phyloP scores from a whole-genome alignment of 176 grass and related monocot genomes.

The Musa schizocarpa region DNA sequence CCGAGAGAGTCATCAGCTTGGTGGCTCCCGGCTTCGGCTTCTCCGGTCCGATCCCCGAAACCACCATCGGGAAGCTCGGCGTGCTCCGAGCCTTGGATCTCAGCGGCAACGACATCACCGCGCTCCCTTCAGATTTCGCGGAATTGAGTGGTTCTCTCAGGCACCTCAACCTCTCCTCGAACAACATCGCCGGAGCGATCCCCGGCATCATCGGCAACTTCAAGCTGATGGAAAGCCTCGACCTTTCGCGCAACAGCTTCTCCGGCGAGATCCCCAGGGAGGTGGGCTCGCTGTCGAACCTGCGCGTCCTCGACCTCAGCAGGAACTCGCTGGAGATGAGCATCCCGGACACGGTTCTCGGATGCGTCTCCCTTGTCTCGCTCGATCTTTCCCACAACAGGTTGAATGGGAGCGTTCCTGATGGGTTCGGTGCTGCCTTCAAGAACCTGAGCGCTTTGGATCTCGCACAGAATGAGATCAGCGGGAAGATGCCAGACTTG shows the following conservation, averaged over 20 bases:
- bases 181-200: constrained; percentile 46
- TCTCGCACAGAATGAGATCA: constrained; percentile 25
- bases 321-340: constrained; percentile 52
- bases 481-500: constrained; percentile 45
- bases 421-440: constrained; percentile 15
- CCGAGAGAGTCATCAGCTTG: constrained; percentile 34
- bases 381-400: constrained; percentile 70
- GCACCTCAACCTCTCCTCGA: constrained; percentile 72
- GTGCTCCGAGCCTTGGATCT: constrained; percentile 60
- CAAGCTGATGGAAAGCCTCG: constrained; percentile 41
- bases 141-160: constrained; percentile 55
- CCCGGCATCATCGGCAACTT: constrained; percentile 81
- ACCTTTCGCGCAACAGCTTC: constrained; percentile 72
- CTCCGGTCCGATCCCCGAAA: constrained; percentile 45
- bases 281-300: constrained; percentile 39
- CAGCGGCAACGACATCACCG: constrained; percentile 57
- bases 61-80: constrained; percentile 71
- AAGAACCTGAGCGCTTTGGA: constrained; percentile 24
- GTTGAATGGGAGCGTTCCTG: constrained; percentile 30
- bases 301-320: constrained; percentile 47
- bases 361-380: constrained; percentile 34
- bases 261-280: constrained; percentile 38
- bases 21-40: constrained; percentile 40
- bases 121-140: constrained; percentile 58
- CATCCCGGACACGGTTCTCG: constrained; percentile 29